A percentile compares a stretch with the other conserved stretches of the same genome.
Conservation (phyloP, 176 grass and related monocot species). For the Areca catechu region DNA sequence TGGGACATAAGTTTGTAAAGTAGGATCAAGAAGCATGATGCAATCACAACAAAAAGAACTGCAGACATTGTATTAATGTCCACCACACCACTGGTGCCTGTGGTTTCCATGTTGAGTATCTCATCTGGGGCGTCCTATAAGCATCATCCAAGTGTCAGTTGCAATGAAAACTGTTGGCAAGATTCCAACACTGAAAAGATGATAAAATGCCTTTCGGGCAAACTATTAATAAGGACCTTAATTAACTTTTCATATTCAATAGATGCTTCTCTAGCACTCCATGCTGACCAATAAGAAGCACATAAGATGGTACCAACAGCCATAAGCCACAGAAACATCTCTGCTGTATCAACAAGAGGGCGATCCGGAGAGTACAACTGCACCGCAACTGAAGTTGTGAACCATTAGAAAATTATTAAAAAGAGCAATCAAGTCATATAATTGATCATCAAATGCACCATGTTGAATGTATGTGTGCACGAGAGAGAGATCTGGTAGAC, state of each 20-base stretch:
- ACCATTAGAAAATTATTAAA: constrained; percentile 1
- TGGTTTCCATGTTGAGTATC: constrained; percentile 35
- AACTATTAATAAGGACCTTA: constrained; percentile 42
- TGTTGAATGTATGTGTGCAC: no score
- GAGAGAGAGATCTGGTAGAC: no score
- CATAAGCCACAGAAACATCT: constrained; percentile 99
- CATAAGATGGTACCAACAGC: constrained; percentile 95
- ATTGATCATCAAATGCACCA: no score
- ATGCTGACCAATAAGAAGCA: constrained; percentile 97
- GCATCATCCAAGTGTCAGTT: not conserved
- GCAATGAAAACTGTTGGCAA: not conserved
- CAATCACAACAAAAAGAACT: constrained; percentile 76
- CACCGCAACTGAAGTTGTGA: constrained; percentile 52
- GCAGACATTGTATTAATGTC: constrained; percentile 84
- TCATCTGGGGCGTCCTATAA: constrained; percentile 64
- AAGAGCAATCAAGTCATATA: no score
- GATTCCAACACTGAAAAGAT: not conserved
- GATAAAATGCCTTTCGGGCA: no score
- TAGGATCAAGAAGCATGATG: constrained; percentile 83
- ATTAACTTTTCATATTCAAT: constrained; percentile 88
- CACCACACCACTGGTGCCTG: constrained; percentile 60
- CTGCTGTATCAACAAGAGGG: constrained; percentile 81
- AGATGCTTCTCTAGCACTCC: constrained; percentile 74
- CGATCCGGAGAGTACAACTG: constrained; percentile 90
- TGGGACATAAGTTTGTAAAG: constrained; percentile 90